Evolutionary conservation across 2,329 filamentous ascomycete genomes (phyloP).

Genomic region (Stagonosporopsis rhizophila): DNA sequence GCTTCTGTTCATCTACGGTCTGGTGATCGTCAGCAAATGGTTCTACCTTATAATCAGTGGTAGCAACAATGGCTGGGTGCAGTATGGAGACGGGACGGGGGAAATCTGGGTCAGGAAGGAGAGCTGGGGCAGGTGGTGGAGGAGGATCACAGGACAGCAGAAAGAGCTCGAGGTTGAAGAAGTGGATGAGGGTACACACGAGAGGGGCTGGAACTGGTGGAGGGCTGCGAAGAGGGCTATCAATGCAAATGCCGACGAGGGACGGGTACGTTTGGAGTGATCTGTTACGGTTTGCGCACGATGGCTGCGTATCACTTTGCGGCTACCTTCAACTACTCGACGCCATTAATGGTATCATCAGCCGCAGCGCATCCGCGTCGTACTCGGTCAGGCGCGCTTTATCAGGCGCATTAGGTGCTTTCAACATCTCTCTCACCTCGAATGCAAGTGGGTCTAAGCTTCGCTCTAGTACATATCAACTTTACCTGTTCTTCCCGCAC

Average conservation of each 20-base stretch:
- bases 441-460: background rate
- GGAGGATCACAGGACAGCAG: conserved; percentile 27
- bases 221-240: conserved; percentile 15
- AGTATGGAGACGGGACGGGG: conserved; percentile 38
- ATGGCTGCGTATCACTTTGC: background rate
- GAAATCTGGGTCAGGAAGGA: conserved; percentile 44
- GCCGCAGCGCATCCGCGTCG: background rate
- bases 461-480: background rate
- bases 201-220: conserved; percentile 36
- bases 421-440: background rate
- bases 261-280: conserved; percentile 12
- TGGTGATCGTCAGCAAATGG: conserved; percentile 27
- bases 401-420: too few relatives aligned
- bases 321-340: background rate
- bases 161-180: conserved; percentile 37
- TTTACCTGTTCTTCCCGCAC: background rate
- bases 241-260: conserved; percentile 7
- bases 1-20: conserved; percentile 45
- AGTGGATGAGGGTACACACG: conserved; percentile 36
- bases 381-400: background rate
- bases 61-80: conserved; percentile 35
- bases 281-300: background rate
- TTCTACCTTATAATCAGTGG: conserved; percentile 22
- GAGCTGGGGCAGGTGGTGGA: conserved; percentile 42
- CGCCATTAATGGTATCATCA: background rate